phyloP scores from a whole-genome alignment of 2,329 filamentous ascomycete genomes.

The Colletotrichum sp. region DNA sequence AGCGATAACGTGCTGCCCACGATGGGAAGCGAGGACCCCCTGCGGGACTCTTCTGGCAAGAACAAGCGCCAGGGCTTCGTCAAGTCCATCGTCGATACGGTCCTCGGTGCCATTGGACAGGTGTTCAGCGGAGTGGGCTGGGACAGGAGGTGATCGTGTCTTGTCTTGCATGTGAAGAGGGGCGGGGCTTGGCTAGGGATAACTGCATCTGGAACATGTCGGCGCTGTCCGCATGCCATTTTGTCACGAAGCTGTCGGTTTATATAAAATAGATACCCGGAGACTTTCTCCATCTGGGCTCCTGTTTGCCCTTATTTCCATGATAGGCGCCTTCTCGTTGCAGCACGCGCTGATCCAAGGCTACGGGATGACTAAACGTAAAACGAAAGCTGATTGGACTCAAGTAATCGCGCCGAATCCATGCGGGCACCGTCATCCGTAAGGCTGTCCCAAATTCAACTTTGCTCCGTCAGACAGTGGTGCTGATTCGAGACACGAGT shows the following conservation, averaged over 20 bases:
- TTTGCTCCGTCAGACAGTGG: not conserved
- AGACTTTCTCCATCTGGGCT: not conserved
- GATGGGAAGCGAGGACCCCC: conserved; percentile 77
- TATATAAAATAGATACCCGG: conserved; percentile 1
- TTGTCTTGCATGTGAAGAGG: not conserved
- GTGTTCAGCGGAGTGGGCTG: conserved; percentile 28
- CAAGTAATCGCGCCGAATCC: too few species aligned
- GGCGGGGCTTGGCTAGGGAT: not conserved
- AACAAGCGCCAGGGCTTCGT: conserved; percentile 67
- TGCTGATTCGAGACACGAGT: not conserved
- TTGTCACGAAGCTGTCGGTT: not conserved
- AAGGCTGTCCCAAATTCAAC: too few species aligned
- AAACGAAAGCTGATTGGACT: not conserved
- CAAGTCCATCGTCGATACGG: conserved; percentile 67
- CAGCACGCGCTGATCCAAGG: accelerated
- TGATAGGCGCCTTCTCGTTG: not conserved
- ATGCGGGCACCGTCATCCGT: too few species aligned
- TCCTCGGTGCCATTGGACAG: conserved; percentile 57
- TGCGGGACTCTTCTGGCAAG: conserved; percentile 50
- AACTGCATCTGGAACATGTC: not conserved
- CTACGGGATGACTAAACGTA: accelerated
- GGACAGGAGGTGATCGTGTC: conserved; percentile 15
- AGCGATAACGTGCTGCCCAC: conserved; percentile 94
- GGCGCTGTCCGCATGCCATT: not conserved
- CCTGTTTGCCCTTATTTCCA: not conserved